These are phyloP conservation scores for Amoeboaphelidium protococcarum DNA, from an alignment of 371 early-diverging fungal genomes.

Conservation along the genomic window DNA sequence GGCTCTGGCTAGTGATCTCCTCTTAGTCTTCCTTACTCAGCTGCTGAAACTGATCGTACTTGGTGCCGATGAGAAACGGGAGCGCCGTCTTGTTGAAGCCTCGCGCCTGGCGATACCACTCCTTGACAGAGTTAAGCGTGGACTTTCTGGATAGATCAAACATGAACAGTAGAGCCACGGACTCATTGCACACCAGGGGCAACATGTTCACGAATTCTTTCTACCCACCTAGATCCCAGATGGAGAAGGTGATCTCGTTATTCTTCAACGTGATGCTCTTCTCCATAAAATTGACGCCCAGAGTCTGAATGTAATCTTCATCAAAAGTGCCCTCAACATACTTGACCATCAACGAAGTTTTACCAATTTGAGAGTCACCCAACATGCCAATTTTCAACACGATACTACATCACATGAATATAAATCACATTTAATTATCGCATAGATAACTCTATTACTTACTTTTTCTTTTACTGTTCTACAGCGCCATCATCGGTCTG, in stretches of 20 bases:
- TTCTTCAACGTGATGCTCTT: conserved; percentile 71
- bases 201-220: conserved; percentile 91
- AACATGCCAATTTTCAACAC: conserved; percentile 90
- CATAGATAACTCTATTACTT: no score
- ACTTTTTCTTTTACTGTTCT: no score
- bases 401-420: no score
- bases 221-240: conserved; percentile 97
- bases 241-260: conserved; percentile 84
- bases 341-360: conserved; percentile 92
- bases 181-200: conserved; percentile 83
- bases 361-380: conserved; percentile 95
- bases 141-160: conserved; percentile 79
- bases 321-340: conserved; percentile 91
- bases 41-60: conserved; percentile 73
- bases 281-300: conserved; percentile 96
- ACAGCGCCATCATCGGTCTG: no score
- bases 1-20: conserved; percentile 70
- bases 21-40: conserved; percentile 59
- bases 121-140: conserved; percentile 71
- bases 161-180: conserved; percentile 78
- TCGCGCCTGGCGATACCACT: conserved; percentile 87
- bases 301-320: conserved; percentile 82
- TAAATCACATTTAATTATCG: no score
- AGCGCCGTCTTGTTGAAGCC: conserved; percentile 86
- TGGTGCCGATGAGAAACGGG: conserved; percentile 84